Conservation (phyloP, 2,329 filamentous ascomycete genomes). For the Macrophomina tecta region DNA sequence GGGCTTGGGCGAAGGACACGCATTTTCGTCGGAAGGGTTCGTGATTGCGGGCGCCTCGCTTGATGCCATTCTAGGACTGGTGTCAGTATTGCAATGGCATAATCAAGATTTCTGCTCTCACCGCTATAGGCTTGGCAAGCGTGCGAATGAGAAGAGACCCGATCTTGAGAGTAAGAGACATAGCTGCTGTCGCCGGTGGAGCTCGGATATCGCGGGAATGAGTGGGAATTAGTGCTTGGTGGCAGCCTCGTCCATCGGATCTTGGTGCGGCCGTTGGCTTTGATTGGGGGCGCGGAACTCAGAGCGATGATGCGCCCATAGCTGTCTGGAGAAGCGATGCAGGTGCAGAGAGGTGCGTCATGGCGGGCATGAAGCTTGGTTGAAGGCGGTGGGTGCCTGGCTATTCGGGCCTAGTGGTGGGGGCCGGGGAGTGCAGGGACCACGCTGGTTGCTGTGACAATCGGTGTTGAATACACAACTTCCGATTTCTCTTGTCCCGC, state of each 20-base stretch:
- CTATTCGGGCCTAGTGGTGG: slow-evolving; percentile 18
- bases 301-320: neutral
- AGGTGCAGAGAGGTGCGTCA: slow-evolving; percentile 20
- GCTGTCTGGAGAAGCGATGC: neutral
- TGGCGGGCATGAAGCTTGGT: slow-evolving; percentile 7
- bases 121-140: slow-evolving; percentile 71
- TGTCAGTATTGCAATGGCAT: neutral
- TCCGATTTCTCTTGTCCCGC: slow-evolving; percentile 23
- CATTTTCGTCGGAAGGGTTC: slow-evolving; percentile 68
- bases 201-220: neutral
- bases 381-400: slow-evolving; percentile 14
- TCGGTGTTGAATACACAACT: slow-evolving; percentile 9
- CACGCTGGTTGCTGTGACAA: slow-evolving; percentile 12
- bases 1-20: slow-evolving; percentile 66
- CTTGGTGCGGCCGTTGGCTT: neutral
- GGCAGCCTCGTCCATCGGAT: neutral
- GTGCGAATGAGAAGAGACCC: slow-evolving; percentile 69
- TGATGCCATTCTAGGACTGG: slow-evolving; percentile 65
- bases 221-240: neutral
- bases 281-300: neutral
- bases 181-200: slow-evolving; percentile 38
- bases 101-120: slow-evolving; percentile 44
- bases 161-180: slow-evolving; percentile 72
- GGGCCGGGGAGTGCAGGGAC: neutral
- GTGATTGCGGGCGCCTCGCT: slow-evolving; percentile 71